Evolutionary conservation across 2,329 filamentous ascomycete genomes (phyloP).

Genomic region (Zelopaecilomyces penicillatus): DNA sequence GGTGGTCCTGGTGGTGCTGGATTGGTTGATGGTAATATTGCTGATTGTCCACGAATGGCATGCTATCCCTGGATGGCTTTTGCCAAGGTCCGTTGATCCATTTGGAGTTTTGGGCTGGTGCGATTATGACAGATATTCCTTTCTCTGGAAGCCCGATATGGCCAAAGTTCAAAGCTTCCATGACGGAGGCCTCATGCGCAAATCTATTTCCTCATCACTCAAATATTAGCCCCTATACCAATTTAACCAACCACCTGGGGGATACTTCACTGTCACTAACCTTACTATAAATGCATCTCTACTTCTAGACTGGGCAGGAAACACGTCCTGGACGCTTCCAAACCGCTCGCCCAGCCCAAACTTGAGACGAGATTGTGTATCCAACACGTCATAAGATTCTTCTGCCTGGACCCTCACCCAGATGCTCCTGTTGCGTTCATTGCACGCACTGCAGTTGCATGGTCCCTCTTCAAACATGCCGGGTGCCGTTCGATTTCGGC

Average conservation of each 20-base stretch:
- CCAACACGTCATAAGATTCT: conserved; percentile 3
- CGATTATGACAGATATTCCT: conserved; percentile 17
- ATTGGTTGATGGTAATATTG: neutral
- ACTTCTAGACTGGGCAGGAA: conserved; percentile 1
- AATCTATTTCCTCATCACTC: conserved; percentile 15
- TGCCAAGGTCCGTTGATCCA: conserved; percentile 16
- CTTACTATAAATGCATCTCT: conserved; percentile 19
- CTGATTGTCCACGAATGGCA: conserved; percentile 3
- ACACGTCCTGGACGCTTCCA: conserved; percentile 23
- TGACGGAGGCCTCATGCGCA: conserved; percentile 16
- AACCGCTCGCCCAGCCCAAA: conserved; percentile 19
- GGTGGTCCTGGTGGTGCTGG: too few species aligned
- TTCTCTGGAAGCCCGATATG: conserved; percentile 17
- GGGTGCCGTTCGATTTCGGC: conserved; percentile 14
- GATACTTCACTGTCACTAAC: conserved; percentile 13
- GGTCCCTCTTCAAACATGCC: conserved; percentile 16
- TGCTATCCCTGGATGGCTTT: neutral
- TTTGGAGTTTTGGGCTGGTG: conserved; percentile 22
- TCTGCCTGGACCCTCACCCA: conserved; percentile 16
- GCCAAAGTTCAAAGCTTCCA: conserved; percentile 16
- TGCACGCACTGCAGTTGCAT: conserved; percentile 23
- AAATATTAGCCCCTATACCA: neutral
- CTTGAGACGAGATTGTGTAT: conserved; percentile 22
- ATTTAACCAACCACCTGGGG: neutral
- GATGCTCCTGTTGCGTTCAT: conserved; percentile 22